Evolutionary conservation across 768 basidiomycete species (phyloP).

Genomic region (Kwoniella sp.): DNA sequence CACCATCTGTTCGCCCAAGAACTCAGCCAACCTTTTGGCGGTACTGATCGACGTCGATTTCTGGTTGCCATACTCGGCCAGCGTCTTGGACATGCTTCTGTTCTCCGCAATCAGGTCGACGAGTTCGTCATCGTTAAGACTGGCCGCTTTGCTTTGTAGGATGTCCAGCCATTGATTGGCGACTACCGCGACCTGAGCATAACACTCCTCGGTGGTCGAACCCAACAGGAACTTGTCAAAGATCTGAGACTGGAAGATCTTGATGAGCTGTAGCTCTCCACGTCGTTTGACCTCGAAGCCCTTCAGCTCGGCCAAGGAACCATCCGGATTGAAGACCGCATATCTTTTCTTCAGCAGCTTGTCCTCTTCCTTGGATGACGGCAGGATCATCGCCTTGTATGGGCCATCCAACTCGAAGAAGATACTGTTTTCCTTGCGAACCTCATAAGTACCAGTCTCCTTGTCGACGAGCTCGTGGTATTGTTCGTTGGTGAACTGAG

Average conservation of each 20-base stretch:
- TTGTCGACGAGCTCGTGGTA: constrained; percentile 83
- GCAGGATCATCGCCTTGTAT: constrained; percentile 97
- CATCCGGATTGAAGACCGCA: constrained; percentile 97
- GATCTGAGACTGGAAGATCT: constrained; percentile 97
- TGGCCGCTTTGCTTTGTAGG: constrained; percentile 79
- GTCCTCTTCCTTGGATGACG: constrained; percentile 98
- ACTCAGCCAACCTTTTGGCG: constrained; percentile 88
- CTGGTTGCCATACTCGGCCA: constrained; percentile 91
- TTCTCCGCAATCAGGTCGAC: constrained; percentile 99
- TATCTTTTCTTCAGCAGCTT: constrained; percentile 98
- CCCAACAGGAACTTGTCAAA: constrained; percentile 97
- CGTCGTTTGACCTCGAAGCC: constrained; percentile 98
- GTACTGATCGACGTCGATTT: constrained; percentile 99
- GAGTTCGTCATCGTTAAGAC: constrained; percentile 80
- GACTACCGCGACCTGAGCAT: constrained; percentile 83
- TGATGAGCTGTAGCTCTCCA: constrained; percentile 96
- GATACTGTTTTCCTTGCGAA: constrained; percentile 95
- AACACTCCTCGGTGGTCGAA: constrained; percentile 88
- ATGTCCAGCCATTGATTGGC: constrained; percentile 98
- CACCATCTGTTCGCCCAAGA: constrained; percentile 96
- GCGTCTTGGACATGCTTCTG: constrained; percentile 91
- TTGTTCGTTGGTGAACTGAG: constrained; percentile 92
- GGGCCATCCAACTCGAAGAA: constrained; percentile 99
- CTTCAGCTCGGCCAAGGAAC: constrained; percentile 93
- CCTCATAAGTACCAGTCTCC: constrained; percentile 73